phyloP scores from a whole-genome alignment of 345 rosid species.

The Aurinia saxatilis region DNA sequence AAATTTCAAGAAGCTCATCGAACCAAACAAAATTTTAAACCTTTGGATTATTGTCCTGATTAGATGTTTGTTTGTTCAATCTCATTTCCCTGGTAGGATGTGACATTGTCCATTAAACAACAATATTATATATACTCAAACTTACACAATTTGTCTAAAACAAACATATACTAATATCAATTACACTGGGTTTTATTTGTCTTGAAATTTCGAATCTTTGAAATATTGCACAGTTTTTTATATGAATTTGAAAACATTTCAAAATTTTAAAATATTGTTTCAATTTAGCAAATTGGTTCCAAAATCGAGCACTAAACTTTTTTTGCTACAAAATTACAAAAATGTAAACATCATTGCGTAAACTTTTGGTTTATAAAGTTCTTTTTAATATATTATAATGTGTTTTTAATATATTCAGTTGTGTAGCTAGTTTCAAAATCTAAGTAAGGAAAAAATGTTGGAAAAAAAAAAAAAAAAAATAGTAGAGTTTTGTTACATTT shows the following conservation, averaged over 20 bases:
- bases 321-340: neutral
- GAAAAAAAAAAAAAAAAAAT: no score
- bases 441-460: no score
- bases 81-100: slow-evolving; percentile 8
- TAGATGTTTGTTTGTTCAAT: neutral
- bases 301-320: neutral
- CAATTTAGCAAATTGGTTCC: neutral
- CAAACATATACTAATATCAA: neutral
- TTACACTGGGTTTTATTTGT: neutral
- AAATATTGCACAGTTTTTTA: neutral
- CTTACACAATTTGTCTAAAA: neutral
- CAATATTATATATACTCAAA: no score
- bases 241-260: neutral
- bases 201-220: neutral
- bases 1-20: no score
- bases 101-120: neutral
- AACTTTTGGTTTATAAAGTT: no score
- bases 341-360: neutral
- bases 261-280: neutral
- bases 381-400: no score
- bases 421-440: no score
- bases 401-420: no score
- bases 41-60: neutral
- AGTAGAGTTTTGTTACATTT: no score
- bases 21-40: no score